Evolutionary conservation across 2,329 filamentous ascomycete species (phyloP).

Genomic region (Cryphonectria naterciae): DNA sequence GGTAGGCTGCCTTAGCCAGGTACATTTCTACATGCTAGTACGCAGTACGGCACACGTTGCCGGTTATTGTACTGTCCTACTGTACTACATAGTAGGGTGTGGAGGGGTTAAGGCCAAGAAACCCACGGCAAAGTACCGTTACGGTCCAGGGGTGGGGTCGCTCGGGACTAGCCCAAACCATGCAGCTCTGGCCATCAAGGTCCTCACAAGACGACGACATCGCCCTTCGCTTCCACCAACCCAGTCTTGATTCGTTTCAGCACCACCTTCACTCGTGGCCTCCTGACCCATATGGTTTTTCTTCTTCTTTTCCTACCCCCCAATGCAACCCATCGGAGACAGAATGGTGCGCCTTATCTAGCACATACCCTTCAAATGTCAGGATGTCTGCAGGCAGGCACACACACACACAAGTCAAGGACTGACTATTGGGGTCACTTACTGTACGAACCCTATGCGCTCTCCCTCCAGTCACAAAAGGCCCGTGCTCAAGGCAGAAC

Average conservation of each 20-base stretch:
- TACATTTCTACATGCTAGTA: not conserved
- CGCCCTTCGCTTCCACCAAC: not conserved
- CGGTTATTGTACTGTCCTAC: not conserved
- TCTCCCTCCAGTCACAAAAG: not conserved
- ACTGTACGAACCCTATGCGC: not conserved
- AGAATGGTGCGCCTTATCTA: not conserved
- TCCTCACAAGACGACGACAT: not conserved
- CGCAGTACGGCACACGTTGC: not conserved
- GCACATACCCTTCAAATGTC: not conserved
- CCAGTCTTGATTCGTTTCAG: not conserved
- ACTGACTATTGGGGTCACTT: not conserved
- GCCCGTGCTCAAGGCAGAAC: not conserved
- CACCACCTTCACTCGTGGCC: not conserved
- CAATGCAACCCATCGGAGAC: slow-evolving; percentile 1
- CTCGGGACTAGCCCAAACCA: not conserved
- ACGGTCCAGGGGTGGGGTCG: not conserved
- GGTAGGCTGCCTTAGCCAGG: not conserved
- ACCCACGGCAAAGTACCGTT: not conserved
- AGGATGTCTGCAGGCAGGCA: not conserved
- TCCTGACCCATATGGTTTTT: not conserved
- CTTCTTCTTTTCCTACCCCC: not conserved
- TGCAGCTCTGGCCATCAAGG: slow-evolving; percentile 23
- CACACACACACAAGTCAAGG: not conserved
- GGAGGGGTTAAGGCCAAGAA: not conserved
- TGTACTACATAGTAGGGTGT: no score